Conservation (phyloP, 257 asterid genomes). For the Solanum pinnatisectum region DNA sequence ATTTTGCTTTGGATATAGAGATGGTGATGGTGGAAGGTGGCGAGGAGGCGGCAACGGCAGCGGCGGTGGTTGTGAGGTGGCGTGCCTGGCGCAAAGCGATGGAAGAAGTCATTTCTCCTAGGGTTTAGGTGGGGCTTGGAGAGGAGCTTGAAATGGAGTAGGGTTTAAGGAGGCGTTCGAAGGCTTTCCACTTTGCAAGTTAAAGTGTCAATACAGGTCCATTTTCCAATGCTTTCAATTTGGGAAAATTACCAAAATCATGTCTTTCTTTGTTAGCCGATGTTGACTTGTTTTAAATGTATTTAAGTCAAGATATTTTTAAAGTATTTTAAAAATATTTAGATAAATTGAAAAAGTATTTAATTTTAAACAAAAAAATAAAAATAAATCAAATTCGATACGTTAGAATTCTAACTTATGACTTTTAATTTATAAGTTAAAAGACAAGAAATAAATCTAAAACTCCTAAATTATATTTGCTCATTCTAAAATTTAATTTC, state of each 20-base stretch:
- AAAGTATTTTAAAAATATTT: no score
- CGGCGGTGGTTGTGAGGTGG: background rate
- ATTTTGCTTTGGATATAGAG: conserved; percentile 46
- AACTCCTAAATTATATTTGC: background rate
- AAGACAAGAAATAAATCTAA: no score
- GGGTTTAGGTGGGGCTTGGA: background rate
- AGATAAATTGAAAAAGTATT: no score
- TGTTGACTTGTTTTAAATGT: no score
- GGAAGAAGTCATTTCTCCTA: background rate
- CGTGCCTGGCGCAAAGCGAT: background rate
- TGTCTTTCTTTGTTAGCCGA: no score
- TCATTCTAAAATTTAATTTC: background rate
- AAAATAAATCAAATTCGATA: no score
- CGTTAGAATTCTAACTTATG: no score
- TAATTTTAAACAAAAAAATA: no score
- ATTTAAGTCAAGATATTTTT: background rate
- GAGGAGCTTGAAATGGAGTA: background rate
- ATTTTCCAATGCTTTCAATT: no score
- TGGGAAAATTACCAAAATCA: background rate
- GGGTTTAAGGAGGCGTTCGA: background rate
- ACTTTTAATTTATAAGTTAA: no score
- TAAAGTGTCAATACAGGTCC: background rate
- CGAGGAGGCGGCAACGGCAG: background rate
- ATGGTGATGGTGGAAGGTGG: background rate
- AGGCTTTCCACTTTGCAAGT: background rate